Conservation (phyloP, 2,329 filamentous ascomycete species). For the Colletotrichum orchidophilum region DNA sequence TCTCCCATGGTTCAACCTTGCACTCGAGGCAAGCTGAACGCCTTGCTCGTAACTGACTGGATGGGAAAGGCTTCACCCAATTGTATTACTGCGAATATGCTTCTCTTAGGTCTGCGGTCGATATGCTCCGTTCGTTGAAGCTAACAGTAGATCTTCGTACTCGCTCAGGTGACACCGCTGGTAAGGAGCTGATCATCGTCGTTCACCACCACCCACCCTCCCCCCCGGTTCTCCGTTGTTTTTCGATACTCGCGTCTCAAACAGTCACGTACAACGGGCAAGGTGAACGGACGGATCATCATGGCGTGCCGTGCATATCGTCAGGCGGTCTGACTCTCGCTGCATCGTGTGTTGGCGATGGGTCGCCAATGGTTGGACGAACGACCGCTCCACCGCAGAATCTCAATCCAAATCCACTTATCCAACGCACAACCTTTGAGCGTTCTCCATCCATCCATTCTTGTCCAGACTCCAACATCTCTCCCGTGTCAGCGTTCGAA, state of each 20-base stretch:
- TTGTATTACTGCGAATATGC: conserved; percentile 2
- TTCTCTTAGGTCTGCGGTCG: background rate
- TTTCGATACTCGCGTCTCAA: background rate
- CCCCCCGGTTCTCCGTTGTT: background rate
- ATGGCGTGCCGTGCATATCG: background rate
- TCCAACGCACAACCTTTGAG: conserved; percentile 18
- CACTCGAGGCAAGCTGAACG: background rate
- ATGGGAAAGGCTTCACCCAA: conserved; percentile 6
- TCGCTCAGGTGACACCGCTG: background rate
- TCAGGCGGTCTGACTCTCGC: conserved; percentile 12
- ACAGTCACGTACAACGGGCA: conserved; percentile 9
- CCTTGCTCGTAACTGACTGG: background rate
- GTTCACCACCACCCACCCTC: too few species aligned
- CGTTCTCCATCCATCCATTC: conserved; percentile 10
- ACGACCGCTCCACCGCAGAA: conserved; percentile 4
- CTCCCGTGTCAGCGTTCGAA: background rate
- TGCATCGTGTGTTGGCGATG: conserved; percentile 6
- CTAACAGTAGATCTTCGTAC: background rate
- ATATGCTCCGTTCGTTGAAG: background rate
- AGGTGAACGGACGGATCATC: conserved; percentile 14
- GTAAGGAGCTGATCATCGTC: conserved; percentile 11
- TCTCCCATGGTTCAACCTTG: background rate
- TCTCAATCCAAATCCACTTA: background rate
- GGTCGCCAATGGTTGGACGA: conserved; percentile 12
- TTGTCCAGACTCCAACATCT: conserved; percentile 6